Evolutionary conservation across 2,329 filamentous ascomycete species (phyloP).

Genomic region (Endoconidiophora laricicola): DNA sequence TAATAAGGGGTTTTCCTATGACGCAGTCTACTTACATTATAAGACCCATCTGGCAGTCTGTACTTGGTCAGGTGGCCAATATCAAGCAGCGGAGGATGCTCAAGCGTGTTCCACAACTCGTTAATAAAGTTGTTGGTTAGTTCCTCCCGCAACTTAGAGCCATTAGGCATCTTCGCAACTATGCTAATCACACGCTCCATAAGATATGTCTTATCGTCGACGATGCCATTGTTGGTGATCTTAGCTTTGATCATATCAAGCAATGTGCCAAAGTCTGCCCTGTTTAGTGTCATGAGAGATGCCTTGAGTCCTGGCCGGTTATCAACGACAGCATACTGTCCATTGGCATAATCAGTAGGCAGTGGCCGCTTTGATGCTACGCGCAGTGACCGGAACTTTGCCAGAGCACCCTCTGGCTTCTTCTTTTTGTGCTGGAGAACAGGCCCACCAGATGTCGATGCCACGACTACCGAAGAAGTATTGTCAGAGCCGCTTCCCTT

Average conservation of each 20-base stretch:
- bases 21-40: conserved; percentile 33
- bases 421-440: conserved; percentile 4
- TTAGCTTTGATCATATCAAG: conserved; percentile 43
- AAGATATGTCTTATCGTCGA: conserved; percentile 62
- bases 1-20: background rate
- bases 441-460: background rate
- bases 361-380: conserved; percentile 42
- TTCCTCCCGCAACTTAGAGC: conserved; percentile 42
- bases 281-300: conserved; percentile 39
- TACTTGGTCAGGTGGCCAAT: conserved; percentile 47
- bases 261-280: conserved; percentile 44
- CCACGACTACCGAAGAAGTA: background rate
- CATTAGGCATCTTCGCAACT: conserved; percentile 44
- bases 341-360: conserved; percentile 45
- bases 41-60: conserved; percentile 51
- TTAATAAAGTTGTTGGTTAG: conserved; percentile 53
- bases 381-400: conserved; percentile 19
- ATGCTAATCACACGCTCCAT: conserved; percentile 61
- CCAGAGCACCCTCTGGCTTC: background rate
- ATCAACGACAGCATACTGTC: conserved; percentile 35
- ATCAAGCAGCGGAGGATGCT: conserved; percentile 54
- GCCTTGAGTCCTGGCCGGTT: conserved; percentile 33
- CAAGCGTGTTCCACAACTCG: conserved; percentile 53
- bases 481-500: background rate
- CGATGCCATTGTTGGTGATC: conserved; percentile 41